These are phyloP conservation scores for Rhizophora mangle DNA, from an alignment of 345 rosid genomes.

Conservation along the genomic window DNA sequence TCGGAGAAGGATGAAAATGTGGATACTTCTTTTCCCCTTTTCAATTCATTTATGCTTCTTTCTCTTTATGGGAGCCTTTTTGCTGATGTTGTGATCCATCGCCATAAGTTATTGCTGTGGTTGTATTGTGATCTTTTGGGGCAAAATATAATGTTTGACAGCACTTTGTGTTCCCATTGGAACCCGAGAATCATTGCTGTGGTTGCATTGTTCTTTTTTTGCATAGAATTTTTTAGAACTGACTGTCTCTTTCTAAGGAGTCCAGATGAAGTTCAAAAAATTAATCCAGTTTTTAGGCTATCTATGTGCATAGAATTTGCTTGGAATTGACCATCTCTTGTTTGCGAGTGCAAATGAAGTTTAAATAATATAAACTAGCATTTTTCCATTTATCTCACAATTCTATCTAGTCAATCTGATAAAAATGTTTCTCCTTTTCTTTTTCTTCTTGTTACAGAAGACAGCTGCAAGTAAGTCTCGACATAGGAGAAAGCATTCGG, in stretches of 20 bases:
- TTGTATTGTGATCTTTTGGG: no score
- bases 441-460: slow-evolving; percentile 37
- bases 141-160: not conserved
- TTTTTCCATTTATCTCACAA: no score
- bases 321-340: no score
- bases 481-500: slow-evolving; percentile 56
- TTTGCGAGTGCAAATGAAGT: no score
- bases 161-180: no score
- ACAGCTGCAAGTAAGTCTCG: slow-evolving; percentile 47
- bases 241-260: no score
- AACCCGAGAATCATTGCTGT: not conserved
- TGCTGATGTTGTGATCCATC: not conserved
- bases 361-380: no score
- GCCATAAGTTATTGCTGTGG: not conserved
- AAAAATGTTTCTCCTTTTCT: not conserved
- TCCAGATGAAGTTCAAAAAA: no score
- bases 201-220: not conserved
- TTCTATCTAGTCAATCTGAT: not conserved
- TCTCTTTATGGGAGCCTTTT: not conserved
- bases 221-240: not conserved
- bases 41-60: not conserved
- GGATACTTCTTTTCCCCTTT: slow-evolving; percentile 20
- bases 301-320: not conserved
- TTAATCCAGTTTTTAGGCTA: no score
- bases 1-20: slow-evolving; percentile 67